phyloP scores from a whole-genome alignment of 352 stramenopile species.

The Pythium apleroticum region DNA sequence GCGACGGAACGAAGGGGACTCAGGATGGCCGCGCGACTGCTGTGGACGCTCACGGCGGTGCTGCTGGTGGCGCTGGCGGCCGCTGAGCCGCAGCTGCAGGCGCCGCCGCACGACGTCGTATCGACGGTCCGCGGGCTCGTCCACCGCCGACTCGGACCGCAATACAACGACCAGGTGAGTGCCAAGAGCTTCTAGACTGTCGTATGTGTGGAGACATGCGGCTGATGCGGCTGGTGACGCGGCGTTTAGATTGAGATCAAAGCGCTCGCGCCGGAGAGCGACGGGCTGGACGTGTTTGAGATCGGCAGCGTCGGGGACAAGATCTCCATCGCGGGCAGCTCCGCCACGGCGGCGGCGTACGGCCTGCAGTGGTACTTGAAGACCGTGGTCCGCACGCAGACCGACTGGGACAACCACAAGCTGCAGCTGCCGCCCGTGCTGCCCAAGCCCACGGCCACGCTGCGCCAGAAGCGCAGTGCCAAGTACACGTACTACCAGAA shows the following conservation, averaged over 20 bases:
- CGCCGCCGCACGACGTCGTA: constrained; percentile 47
- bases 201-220: no score
- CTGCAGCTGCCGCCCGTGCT: constrained; percentile 56
- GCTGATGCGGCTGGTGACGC: no score
- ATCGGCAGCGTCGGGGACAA: constrained; percentile 44
- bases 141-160: constrained; percentile 43
- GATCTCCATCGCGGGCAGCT: constrained; percentile 40
- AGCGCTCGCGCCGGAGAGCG: constrained; percentile 33
- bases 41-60: constrained; percentile 12
- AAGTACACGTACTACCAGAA: constrained; percentile 93
- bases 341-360: constrained; percentile 66
- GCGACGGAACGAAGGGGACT: not conserved
- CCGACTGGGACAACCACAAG: constrained; percentile 78
- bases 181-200: not conserved
- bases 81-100: constrained; percentile 26
- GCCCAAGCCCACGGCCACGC: constrained; percentile 34
- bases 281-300: constrained; percentile 67
- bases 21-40: not conserved
- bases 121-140: constrained; percentile 56
- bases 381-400: constrained; percentile 66
- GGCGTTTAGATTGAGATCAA: constrained; percentile 47
- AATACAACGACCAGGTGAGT: constrained; percentile 66
- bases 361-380: constrained; percentile 82
- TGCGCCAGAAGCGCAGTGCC: constrained; percentile 54
- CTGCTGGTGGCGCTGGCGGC: constrained; percentile 17